phyloP scores from a whole-genome alignment of 2,329 filamentous ascomycete species.

The Elsinoe arachidis region DNA sequence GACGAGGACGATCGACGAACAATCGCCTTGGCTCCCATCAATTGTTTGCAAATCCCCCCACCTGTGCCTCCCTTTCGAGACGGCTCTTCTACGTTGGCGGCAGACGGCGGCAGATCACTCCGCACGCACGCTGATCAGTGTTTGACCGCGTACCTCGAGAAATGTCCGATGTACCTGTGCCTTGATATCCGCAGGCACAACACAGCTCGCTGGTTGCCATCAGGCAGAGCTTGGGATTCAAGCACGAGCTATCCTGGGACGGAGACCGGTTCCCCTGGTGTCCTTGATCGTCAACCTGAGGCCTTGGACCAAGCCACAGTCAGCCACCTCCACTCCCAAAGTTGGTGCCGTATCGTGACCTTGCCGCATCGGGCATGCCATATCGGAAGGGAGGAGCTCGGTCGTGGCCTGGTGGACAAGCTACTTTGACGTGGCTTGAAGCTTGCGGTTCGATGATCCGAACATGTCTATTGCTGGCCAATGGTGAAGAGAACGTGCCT shows the following conservation, averaged over 20 bases:
- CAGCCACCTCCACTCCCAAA: conserved; percentile 1
- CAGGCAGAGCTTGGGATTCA: background rate
- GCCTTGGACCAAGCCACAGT: conserved; percentile 2
- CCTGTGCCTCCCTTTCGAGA: conserved; percentile 6
- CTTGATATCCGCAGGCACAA: background rate
- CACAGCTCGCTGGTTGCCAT: background rate
- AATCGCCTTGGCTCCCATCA: conserved; percentile 5
- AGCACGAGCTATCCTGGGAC: background rate
- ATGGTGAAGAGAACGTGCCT: conserved; percentile 7
- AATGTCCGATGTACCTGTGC: background rate
- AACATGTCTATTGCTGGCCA: conserved; percentile 6
- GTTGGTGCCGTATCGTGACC: conserved; percentile 6
- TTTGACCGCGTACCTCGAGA: conserved; percentile 1
- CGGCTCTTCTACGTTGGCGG: conserved; percentile 9
- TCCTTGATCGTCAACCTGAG: background rate
- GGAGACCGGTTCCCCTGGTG: conserved; percentile 2
- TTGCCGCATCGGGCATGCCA: background rate
- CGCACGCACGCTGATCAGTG: conserved; percentile 6
- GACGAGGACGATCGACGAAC: conserved; percentile 6
- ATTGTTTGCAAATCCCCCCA: background rate
- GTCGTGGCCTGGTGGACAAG: background rate
- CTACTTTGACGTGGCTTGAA: conserved; percentile 1
- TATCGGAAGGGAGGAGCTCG: background rate
- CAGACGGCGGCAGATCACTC: conserved; percentile 9
- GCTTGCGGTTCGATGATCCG: conserved; percentile 9